Evolutionary conservation across 345 rosid species (phyloP).

Genomic region (Nephelium lappaceum): DNA sequence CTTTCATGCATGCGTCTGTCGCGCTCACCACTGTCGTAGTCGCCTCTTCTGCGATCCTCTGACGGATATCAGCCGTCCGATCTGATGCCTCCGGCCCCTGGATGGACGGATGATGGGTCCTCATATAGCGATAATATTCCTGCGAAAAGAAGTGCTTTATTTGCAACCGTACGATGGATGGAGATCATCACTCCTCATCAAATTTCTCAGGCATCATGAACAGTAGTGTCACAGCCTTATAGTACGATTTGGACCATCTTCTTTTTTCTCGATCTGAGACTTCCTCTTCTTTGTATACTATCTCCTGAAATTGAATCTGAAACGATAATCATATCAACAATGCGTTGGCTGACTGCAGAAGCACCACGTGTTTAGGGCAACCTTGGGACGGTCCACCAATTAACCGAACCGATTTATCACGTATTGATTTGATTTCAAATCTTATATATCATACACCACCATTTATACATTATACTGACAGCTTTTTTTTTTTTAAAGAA

Average conservation of each 20-base stretch:
- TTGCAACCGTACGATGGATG: not conserved
- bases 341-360: not conserved
- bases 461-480: too few relatives aligned
- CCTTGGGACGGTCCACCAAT: not conserved
- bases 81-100: not conserved
- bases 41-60: not conserved
- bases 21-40: not conserved
- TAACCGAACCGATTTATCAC: too few relatives aligned
- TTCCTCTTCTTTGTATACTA: not conserved
- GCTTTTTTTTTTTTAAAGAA: too few relatives aligned
- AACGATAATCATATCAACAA: not conserved
- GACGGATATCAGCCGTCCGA: not conserved
- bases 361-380: conserved; percentile 9
- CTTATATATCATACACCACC: too few relatives aligned
- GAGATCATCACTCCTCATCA: not conserved
- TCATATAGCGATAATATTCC: not conserved
- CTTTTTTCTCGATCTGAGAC: not conserved
- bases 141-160: not conserved
- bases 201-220: not conserved
- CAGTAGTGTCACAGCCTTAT: not conserved
- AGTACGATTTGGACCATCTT: not conserved
- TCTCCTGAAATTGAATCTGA: not conserved
- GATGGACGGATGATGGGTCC: not conserved
- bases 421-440: too few relatives aligned
- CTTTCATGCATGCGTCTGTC: not conserved